Conservation (phyloP, 2,329 filamentous ascomycete species). For the Cladosporium velox region DNA sequence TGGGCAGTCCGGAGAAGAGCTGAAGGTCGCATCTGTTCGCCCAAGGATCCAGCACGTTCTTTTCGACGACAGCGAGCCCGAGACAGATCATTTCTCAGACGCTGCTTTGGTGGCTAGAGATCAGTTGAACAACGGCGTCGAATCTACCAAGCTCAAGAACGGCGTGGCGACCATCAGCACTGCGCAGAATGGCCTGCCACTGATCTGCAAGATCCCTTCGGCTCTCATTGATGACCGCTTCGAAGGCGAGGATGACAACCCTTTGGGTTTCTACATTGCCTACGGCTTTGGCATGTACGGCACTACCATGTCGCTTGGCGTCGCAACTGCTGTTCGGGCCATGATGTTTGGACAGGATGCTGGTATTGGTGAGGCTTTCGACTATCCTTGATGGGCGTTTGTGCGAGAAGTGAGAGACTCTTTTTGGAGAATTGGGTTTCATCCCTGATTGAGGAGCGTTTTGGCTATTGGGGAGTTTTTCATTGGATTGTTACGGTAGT, state of each 20-base stretch:
- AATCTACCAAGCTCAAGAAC: background rate
- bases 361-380: background rate
- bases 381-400: background rate
- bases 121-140: background rate
- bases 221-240: conserved; percentile 4
- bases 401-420: no score
- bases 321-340: conserved; percentile 9
- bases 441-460: no score
- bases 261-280: conserved; percentile 7
- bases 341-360: conserved; percentile 3
- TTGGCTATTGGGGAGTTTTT: no score
- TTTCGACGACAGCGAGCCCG: background rate
- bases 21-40: background rate
- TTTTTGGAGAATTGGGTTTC: no score
- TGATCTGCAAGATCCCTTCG: conserved; percentile 26
- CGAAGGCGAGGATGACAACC: background rate
- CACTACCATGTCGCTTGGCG: conserved; percentile 29
- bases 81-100: background rate
- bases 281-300: conserved; percentile 31
- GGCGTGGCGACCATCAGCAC: conserved; percentile 21
- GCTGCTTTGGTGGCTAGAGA: background rate
- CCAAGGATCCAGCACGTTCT: background rate
- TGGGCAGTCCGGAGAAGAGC: background rate
- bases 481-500: no score
- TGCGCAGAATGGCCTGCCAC: conserved; percentile 18